Base-by-base conservation (phyloP, 129 eudicot genomes). In the Cynara cardunculus region DNA sequence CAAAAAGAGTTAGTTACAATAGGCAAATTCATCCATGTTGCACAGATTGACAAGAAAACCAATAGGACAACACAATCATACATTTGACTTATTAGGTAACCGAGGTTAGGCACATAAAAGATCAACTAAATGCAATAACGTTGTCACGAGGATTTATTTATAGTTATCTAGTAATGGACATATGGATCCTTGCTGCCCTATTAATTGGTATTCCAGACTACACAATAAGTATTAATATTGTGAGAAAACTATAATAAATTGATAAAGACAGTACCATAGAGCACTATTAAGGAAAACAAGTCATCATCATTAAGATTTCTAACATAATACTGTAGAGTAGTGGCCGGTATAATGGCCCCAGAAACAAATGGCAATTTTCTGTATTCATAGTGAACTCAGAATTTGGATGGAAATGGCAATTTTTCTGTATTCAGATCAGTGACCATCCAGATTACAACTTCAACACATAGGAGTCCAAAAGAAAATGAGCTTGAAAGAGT, bases 261-360 rank as follows among this genome's bases (percentile, higher is more conserved):
- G 75, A 80, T 53, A 71, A 66, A 74, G 80, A 74, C 80, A 53
- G 22, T 14, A 14, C 49, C 69, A 32, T 24, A 46, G 68, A 24
- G 49, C 59, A 22, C 59, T 2, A 7, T 71, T 71, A 11, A 28
- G 22, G 69, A 81, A 73, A 81, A 44, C 26, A 81, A 73, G 56
- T 81, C 25, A 5, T 81, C 69, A 27, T 41, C 74, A 74, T 73
- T 65, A 74, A 26, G 35, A 19, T 13, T 72, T 71, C 53, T 59
- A 71, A 65, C 78, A 81, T 64, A 28, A 44, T 65, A 30, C 25
- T 12, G 26, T 61, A 14, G 59, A 25, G 62, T 53, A 64, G 46
- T 18, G 78, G 27, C 28, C 13, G n/a, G 30, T 59, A 81, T 81
- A 41, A 80, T 61, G 78, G 65, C 65, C 27, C 49, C 82, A 21